A percentile compares a stretch with the other conserved stretches of the same genome.
phyloP scores from a whole-genome alignment of 2,329 filamentous ascomycete genomes.

The Monosporascus cannonballus region DNA sequence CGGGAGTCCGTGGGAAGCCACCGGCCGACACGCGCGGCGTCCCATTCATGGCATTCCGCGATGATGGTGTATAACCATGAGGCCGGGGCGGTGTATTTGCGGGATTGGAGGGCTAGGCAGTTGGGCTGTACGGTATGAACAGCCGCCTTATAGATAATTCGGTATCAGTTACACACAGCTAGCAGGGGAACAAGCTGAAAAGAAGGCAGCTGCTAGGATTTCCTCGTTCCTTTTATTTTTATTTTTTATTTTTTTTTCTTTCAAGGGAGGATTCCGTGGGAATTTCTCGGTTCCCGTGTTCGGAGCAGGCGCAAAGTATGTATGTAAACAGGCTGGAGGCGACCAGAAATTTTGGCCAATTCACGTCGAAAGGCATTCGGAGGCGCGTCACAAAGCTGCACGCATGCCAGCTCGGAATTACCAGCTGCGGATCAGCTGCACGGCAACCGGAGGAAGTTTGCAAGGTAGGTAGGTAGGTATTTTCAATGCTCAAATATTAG shows the following conservation, averaged over 20 bases:
- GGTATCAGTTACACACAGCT: too few species aligned
- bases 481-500: too few species aligned
- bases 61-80: conserved; percentile 17
- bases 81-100: background rate
- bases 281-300: background rate
- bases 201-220: background rate
- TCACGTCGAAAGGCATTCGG: background rate
- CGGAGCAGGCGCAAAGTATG: background rate
- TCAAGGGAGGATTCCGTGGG: background rate
- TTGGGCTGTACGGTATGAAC: background rate
- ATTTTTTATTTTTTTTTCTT: too few species aligned
- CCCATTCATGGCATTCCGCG: conserved; percentile 69
- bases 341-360: background rate
- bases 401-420: too few species aligned
- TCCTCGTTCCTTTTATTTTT: too few species aligned
- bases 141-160: too few species aligned
- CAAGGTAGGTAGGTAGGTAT: too few species aligned
- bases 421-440: too few species aligned
- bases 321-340: background rate
- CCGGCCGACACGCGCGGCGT: conserved; percentile 79
- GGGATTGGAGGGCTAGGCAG: background rate
- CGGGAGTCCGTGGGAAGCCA: conserved; percentile 72
- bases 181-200: too few species aligned
- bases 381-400: background rate
- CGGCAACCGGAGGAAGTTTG: too few species aligned